phyloP scores from a whole-genome alignment of 1,139 yeast genomes.

The Taphrina populina region DNA sequence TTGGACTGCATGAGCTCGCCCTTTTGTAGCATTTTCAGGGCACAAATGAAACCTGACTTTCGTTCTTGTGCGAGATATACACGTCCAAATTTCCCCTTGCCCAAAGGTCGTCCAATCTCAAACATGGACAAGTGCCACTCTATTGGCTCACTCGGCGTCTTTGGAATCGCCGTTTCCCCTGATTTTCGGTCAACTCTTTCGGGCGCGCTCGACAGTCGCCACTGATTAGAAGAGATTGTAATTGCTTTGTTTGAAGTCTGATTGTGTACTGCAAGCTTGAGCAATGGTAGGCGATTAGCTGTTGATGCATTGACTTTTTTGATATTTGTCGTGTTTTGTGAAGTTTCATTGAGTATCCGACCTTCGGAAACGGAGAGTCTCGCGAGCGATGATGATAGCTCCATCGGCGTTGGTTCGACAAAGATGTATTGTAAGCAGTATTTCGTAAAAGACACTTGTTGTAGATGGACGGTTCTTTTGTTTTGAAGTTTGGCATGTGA shows the following conservation, averaged over 20 bases:
- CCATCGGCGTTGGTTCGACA: too few species aligned
- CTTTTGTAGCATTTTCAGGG: slow-evolving; percentile 87
- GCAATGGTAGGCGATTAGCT: slow-evolving; percentile 41
- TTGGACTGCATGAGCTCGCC: slow-evolving; percentile 69
- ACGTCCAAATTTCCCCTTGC: slow-evolving; percentile 90
- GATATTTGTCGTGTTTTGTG: slow-evolving; percentile 11
- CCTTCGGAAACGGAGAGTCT: slow-evolving; percentile 25
- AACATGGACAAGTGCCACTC: slow-evolving; percentile 58
- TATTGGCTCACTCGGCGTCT: slow-evolving; percentile 36
- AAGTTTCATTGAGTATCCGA: slow-evolving; percentile 10
- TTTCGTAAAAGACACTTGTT: too few species aligned
- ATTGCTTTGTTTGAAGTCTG: slow-evolving; percentile 37
- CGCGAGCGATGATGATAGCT: slow-evolving; percentile 22
- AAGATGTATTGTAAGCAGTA: too few species aligned
- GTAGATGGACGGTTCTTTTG: too few species aligned
- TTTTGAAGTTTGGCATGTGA: too few species aligned
- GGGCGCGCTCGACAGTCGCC: slow-evolving; percentile 17
- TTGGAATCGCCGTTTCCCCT: background rate
- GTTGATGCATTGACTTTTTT: slow-evolving; percentile 2
- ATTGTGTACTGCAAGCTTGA: slow-evolving; percentile 43
- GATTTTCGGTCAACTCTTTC: slow-evolving; percentile 22
- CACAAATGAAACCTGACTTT: slow-evolving; percentile 74
- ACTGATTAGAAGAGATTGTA: slow-evolving; percentile 29
- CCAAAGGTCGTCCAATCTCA: slow-evolving; percentile 83
- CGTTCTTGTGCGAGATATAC: slow-evolving; percentile 87